phyloP scores from a whole-genome alignment of 495 filamentous ascomycete species.

The Aspergillus biplanus region DNA sequence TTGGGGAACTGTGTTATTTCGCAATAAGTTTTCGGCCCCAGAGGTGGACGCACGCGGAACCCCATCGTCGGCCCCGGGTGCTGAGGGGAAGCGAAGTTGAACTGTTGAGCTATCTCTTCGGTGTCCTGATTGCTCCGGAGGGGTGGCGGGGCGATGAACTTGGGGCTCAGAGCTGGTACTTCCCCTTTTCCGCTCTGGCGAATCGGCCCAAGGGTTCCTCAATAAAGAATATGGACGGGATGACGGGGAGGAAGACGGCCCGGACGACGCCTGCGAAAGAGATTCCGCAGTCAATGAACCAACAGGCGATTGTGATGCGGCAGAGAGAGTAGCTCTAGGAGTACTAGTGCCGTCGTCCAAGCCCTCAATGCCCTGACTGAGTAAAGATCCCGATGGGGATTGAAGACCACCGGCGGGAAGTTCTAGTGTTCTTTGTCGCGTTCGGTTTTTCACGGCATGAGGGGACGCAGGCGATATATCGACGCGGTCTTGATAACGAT shows the following conservation, averaged over 20 bases:
- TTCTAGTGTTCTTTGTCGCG: slow-evolving; percentile 21
- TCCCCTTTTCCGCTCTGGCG: slow-evolving; percentile 20
- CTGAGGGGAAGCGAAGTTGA: slow-evolving; percentile 43
- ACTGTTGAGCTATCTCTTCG: slow-evolving; percentile 38
- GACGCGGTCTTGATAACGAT: slow-evolving; percentile 44
- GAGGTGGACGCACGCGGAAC: slow-evolving; percentile 28
- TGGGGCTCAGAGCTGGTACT: slow-evolving; percentile 32
- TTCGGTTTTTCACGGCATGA: slow-evolving; percentile 25
- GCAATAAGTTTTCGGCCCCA: slow-evolving; percentile 22
- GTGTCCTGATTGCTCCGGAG: slow-evolving; percentile 26
- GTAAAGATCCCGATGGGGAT: slow-evolving; percentile 41
- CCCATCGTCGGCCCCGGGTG: slow-evolving; percentile 38
- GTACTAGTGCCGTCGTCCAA: slow-evolving; percentile 41
- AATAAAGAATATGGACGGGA: slow-evolving; percentile 37
- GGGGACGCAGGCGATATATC: slow-evolving; percentile 40
- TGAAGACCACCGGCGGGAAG: slow-evolving; percentile 25
- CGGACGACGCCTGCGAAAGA: slow-evolving; percentile 35
- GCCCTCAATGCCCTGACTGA: slow-evolving; percentile 39
- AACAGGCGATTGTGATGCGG: slow-evolving; percentile 36
- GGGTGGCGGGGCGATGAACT: slow-evolving; percentile 34
- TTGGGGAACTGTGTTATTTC: slow-evolving; percentile 32
- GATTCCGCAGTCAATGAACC: slow-evolving; percentile 41
- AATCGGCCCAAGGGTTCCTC: slow-evolving; percentile 48
- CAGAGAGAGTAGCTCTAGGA: slow-evolving; percentile 40
- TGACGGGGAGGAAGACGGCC: slow-evolving; percentile 36